Evolutionary conservation across 768 basidiomycete genomes (phyloP), one percentile per base, ranked within the genome.

Genomic region (Pulveroboletus sp.): DNA sequence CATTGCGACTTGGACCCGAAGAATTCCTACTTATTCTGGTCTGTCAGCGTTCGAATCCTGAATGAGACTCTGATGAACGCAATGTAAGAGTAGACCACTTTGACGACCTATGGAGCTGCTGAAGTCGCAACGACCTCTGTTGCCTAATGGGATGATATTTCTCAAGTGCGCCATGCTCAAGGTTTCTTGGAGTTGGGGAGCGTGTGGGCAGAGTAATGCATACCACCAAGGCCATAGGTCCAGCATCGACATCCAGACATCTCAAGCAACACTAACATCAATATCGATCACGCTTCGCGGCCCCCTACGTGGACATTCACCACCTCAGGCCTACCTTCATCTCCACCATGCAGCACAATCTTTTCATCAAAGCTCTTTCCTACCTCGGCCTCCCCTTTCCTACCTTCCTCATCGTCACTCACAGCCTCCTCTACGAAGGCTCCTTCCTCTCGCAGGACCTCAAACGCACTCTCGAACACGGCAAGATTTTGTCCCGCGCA

Each of bases 401-500:
- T 60, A 14, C 36, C 66, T 30, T 59, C 65, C 11, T 70, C 79
- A 17, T 73, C 76, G 21, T 73, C 73, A 26, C 77, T 76, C 9
- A 64, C 63, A 9, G 78, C 73, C 53, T 87, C 86, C 63, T 88
- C 86, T 39, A 88, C 69, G 21, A 86, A 64, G 40, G 80, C 82
- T 7, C 84, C 87, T 56, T 82, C 77, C 44, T 84, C 82, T 45
- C 76, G 76, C 17, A 86, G 62, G 46, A 76, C 64, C 5, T 73
- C 62, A 74, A 81, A 88, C 24, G 83, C 74, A 26, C 66, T 66
- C 45, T 88, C 84, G 45, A 79, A 76, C 21, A 83, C 83, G 51
- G 82, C 80, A 31, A 91, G 76, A 60, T 94, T 94, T 65, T 93
- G 86, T 2, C 84, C 88, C 8, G 81, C 77, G 55, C 81, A 80